phyloP scores from a whole-genome alignment of 2,329 filamentous ascomycete species.

The Fusarium sp. region DNA sequence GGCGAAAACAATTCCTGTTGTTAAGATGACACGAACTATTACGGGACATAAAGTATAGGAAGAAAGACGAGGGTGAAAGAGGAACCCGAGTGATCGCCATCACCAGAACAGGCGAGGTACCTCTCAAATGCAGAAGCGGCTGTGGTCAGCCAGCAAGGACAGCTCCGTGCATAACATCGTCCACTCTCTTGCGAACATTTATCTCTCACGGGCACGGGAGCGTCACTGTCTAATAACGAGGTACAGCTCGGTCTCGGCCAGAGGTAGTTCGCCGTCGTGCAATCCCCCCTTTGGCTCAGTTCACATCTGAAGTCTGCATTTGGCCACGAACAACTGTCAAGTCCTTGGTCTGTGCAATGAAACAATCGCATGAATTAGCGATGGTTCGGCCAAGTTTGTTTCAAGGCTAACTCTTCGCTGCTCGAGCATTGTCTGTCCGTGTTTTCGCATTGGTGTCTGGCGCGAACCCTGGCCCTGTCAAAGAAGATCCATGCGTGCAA shows the following conservation, averaged over 20 bases:
- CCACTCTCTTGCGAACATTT: neutral
- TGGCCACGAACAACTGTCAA: neutral
- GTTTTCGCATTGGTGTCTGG: neutral
- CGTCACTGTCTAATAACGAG: neutral
- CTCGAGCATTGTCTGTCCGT: neutral
- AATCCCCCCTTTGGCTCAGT: neutral
- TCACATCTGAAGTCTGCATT: neutral
- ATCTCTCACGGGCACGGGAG: neutral
- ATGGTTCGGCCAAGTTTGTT: neutral
- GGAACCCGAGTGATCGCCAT: neutral
- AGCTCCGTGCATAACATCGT: neutral
- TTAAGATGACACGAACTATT: neutral
- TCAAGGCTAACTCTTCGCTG: neutral
- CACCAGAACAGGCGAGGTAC: neutral
- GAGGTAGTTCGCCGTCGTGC: neutral
- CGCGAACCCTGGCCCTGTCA: conserved; percentile 1
- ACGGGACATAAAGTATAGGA: neutral
- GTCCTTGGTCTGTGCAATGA: neutral
- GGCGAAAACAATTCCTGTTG: neutral
- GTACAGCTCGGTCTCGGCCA: neutral
- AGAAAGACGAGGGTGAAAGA: neutral
- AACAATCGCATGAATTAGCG: neutral
- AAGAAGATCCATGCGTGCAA: neutral
- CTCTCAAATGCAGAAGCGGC: neutral
- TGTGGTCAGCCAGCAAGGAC: neutral